Evolutionary conservation across 2,329 filamentous ascomycete genomes (phyloP), one percentile per base, ranked within the genome.

Genomic region (Alternaria rosae): DNA sequence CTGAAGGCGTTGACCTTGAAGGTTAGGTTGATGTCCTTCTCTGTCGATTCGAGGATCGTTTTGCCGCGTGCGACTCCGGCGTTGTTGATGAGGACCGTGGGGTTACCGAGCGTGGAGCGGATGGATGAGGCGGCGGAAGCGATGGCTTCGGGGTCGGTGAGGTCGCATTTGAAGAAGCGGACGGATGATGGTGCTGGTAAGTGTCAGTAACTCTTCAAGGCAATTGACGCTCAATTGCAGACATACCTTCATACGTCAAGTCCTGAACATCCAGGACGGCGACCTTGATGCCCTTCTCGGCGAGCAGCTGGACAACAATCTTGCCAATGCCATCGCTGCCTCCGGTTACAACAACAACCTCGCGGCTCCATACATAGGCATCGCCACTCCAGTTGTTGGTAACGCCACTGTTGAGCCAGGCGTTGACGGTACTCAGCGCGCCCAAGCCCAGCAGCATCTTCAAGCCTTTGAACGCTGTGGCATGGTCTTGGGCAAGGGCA

Each of bases 311-410:
- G 13, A 91, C 90, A 4, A 92, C 84, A 38, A 85, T 80, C 20
- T 85, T 87, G 13, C 92, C 92, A 71, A 94, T 93, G 0, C 92
- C 92, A 58, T 87, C 87, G 43, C 89, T 88, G 8, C 92, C 92
- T 8, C 92, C 91, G 0, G 92, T 94, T 20, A 94, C 84, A 44
- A 93, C 82, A 3, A 92, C 88, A 53, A 93, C 84, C 80, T 93
- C 91, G 54, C 84, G 85, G 21, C 83, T 80, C 89, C 91, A 93
- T 74, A 88, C 84, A 78, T 89, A 91, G 42, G 74, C 79, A 70
- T 88, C 87, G 11, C 68, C 74, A 2, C 74, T 81, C 82, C 84
- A 87, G 52, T 84, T 86, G 73, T 86, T 86, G 51, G 82, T 59
- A 5, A 81, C 80, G 11, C 83, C 80, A 3, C 80, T 77, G 69